phyloP scores from a whole-genome alignment of 2,329 filamentous ascomycete species.

The Calonectria hongkongensis region DNA sequence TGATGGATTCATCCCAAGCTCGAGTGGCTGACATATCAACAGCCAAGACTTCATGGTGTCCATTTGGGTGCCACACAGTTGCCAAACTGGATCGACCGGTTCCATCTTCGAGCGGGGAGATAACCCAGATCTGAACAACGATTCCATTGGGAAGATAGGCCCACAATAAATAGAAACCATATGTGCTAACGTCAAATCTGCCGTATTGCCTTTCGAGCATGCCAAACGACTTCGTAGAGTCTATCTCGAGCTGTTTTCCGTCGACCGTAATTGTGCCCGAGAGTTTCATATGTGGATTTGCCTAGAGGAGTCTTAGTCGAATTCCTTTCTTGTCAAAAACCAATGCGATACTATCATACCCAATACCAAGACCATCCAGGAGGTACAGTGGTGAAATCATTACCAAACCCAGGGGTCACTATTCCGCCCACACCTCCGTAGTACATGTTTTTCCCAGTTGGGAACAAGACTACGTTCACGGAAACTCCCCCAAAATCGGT shows the following conservation, averaged over 20 bases:
- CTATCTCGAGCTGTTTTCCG: neutral
- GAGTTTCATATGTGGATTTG: neutral
- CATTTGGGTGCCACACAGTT: neutral
- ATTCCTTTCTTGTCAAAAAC: neutral
- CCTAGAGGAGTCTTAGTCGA: neutral
- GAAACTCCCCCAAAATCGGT: neutral
- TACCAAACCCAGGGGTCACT: neutral
- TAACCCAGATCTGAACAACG: neutral
- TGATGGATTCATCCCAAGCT: neutral
- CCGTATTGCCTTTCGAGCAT: slow-evolving; percentile 4
- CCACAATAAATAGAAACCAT: neutral
- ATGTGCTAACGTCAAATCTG: neutral
- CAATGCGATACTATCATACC: neutral
- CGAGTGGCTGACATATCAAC: neutral
- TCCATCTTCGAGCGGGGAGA: neutral
- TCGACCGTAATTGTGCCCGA: neutral
- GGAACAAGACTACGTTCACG: neutral
- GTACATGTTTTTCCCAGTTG: slow-evolving; percentile 1
- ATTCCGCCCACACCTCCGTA: neutral
- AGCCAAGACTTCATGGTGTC: neutral
- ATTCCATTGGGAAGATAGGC: neutral
- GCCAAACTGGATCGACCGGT: neutral
- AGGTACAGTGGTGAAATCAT: neutral
- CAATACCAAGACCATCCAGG: slow-evolving; percentile 15
- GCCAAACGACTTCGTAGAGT: neutral